These are phyloP conservation scores for Aspergillus costaricaensis DNA, from an alignment of 2,329 filamentous ascomycete species.

Conservation along the genomic window DNA sequence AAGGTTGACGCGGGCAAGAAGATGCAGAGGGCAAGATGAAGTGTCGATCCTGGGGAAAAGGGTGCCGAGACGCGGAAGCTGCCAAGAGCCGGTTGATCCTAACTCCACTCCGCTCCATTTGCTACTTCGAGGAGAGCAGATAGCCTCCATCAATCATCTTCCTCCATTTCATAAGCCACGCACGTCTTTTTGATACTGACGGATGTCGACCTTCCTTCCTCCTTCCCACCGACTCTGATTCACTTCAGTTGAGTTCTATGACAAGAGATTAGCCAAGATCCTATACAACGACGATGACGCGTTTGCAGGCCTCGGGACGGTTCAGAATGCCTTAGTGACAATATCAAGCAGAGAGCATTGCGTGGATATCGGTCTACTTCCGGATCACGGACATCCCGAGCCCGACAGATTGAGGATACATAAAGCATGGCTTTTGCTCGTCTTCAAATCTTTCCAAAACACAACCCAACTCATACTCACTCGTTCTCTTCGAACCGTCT, in stretches of 20 bases:
- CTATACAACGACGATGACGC: constrained; percentile 8
- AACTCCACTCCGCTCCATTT: too few species aligned
- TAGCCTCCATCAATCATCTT: too few species aligned
- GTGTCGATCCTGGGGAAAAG: background rate
- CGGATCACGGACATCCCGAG: background rate
- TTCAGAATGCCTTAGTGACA: background rate
- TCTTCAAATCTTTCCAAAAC: too few species aligned
- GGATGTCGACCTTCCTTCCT: too few species aligned
- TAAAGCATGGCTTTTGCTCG: background rate
- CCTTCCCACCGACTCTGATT: background rate
- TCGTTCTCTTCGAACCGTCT: too few species aligned
- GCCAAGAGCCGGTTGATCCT: too few species aligned
- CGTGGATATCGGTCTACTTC: background rate
- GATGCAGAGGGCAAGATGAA: too few species aligned
- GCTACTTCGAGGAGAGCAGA: too few species aligned
- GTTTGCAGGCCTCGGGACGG: background rate
- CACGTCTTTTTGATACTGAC: background rate
- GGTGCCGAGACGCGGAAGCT: background rate
- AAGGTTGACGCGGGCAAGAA: too few species aligned
- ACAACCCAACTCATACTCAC: too few species aligned
- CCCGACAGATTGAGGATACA: background rate
- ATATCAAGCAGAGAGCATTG: background rate
- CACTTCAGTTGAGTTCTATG: background rate
- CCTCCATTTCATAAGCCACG: too few species aligned
- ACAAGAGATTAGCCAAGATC: background rate